phyloP scores from a whole-genome alignment of 768 basidiomycete species.

The Amanita phalloides region DNA sequence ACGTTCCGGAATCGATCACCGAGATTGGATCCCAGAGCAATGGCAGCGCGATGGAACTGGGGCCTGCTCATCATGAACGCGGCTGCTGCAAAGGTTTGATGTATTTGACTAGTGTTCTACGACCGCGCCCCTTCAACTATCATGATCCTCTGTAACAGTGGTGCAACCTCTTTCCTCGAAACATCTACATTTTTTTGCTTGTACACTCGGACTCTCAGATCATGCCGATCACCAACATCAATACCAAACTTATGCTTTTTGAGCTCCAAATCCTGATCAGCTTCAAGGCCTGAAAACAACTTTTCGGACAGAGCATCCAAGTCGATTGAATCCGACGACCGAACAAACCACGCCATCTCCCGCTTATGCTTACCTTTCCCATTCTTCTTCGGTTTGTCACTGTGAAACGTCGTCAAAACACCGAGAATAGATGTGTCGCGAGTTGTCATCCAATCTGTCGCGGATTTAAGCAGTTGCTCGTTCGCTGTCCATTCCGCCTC shows the following conservation, averaged over 20 bases:
- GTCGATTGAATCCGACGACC: constrained; percentile 13
- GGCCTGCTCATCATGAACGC: background rate
- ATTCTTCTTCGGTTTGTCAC: constrained; percentile 18
- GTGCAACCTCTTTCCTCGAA: constrained; percentile 59
- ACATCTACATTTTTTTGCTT: constrained; percentile 53
- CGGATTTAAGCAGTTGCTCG: constrained; percentile 29
- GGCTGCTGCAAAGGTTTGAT: background rate
- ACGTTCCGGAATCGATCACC: constrained; percentile 83
- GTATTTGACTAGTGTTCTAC: background rate
- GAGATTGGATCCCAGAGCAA: constrained; percentile 86
- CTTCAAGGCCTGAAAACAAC: constrained; percentile 53
- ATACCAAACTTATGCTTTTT: constrained; percentile 36
- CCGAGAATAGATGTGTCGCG: constrained; percentile 60
- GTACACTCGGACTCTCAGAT: constrained; percentile 40
- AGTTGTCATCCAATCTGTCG: constrained; percentile 52
- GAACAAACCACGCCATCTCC: constrained; percentile 59
- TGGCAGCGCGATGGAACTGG: constrained; percentile 20
- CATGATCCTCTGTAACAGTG: constrained; percentile 35
- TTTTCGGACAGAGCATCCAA: constrained; percentile 31
- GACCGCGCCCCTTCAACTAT: constrained; percentile 34
- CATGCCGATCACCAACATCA: constrained; percentile 19
- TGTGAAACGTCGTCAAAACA: constrained; percentile 61
- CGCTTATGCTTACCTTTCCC: constrained; percentile 48
- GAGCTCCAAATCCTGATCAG: constrained; percentile 36
- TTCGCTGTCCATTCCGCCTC: constrained; percentile 27